Evolutionary conservation across 768 basidiomycete genomes (phyloP).

Genomic region (Pleurotus platypus): DNA sequence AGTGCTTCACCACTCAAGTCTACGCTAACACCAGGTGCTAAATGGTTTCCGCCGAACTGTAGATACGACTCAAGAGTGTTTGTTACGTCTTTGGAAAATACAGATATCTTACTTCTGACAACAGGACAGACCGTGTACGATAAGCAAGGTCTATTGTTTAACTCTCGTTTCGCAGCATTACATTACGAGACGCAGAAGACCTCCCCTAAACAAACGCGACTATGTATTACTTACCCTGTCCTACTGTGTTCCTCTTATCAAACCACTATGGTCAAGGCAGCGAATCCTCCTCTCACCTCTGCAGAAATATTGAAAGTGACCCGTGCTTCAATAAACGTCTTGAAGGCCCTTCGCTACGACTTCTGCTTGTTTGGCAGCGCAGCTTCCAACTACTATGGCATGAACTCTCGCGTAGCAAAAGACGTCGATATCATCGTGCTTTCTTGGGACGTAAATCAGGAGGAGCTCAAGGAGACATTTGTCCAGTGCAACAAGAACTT

Average conservation of each 20-base stretch:
- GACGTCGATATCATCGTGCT: background rate
- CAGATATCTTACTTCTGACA: too few relatives aligned
- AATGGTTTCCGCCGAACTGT: constrained; percentile 2
- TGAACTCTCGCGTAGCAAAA: background rate
- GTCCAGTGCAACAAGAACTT: background rate
- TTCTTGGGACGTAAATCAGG: background rate
- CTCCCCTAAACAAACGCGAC: too few relatives aligned
- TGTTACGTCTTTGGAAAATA: too few relatives aligned
- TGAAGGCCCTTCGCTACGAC: background rate
- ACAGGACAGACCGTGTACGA: too few relatives aligned
- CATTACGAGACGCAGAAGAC: too few relatives aligned
- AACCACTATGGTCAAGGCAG: background rate
- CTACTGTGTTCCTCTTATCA: too few relatives aligned
- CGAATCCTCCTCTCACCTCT: background rate
- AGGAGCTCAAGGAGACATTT: background rate
- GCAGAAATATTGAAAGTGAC: background rate
- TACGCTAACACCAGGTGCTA: constrained; percentile 37
- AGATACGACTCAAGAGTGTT: too few relatives aligned
- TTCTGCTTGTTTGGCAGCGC: background rate
- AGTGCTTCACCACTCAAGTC: constrained; percentile 46
- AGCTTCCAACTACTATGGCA: background rate
- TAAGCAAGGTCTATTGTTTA: too few relatives aligned
- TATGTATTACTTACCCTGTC: too few relatives aligned
- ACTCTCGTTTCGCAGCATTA: too few relatives aligned
- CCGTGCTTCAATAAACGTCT: background rate